Conservation (phyloP, 805 yeast genomes). For the Tetrapisispora fleetii region DNA sequence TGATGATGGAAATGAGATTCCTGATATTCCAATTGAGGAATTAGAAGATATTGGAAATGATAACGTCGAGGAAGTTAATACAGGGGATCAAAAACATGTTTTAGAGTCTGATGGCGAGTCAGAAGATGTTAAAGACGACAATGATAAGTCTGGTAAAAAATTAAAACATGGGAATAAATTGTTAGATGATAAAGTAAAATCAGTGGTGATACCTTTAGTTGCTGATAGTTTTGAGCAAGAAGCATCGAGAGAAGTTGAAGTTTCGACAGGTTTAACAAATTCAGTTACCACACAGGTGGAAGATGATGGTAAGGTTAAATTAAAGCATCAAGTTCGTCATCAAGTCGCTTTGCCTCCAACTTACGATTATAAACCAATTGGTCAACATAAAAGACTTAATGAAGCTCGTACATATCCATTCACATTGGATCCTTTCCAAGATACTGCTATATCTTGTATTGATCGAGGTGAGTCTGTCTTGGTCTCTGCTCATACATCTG, state of each 20-base stretch:
- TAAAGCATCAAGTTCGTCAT: constrained; percentile 91
- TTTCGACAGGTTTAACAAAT: constrained; percentile 59
- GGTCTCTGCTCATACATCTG: constrained; percentile 96
- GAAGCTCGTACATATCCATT: constrained; percentile 92
- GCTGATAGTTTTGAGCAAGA: constrained; percentile 83
- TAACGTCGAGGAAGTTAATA: neutral
- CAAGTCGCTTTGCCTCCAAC: constrained; percentile 95
- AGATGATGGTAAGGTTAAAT: constrained; percentile 47
- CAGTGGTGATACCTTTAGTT: constrained; percentile 58
- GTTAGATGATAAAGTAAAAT: constrained; percentile 33
- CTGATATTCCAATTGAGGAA: constrained; percentile 11
- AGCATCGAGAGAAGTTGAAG: constrained; percentile 81
- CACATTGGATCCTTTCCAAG: constrained; percentile 93
- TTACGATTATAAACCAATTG: constrained; percentile 78
- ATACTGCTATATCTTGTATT: constrained; percentile 90
- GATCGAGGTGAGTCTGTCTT: constrained; percentile 90
- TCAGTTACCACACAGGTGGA: constrained; percentile 31
- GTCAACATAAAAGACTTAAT: constrained; percentile 65
- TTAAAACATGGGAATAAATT: constrained; percentile 22
- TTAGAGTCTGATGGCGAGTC: constrained; percentile 10
- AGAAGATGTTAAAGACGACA: constrained; percentile 4
- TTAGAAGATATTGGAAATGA: constrained; percentile 4
- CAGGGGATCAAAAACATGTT: constrained; percentile 9
- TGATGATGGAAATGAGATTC: constrained; percentile 18
- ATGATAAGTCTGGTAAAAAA: constrained; percentile 16